Evolutionary conservation across 805 yeast species (phyloP), one percentile per base, ranked within the genome.

Genomic region (Kluyveromyces starmeri): DNA sequence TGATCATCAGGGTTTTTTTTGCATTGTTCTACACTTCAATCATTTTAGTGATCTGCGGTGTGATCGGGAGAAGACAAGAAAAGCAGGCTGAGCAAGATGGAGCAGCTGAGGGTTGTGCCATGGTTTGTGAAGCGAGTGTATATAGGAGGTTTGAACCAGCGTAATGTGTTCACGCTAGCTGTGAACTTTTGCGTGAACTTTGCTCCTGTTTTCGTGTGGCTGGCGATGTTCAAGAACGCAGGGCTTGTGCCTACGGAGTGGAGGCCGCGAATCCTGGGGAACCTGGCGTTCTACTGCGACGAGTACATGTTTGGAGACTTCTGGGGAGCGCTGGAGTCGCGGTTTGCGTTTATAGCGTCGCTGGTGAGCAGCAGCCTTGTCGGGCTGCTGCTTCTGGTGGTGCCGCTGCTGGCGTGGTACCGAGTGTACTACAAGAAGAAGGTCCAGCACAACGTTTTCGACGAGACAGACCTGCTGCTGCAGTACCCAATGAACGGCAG

Each of bases 191-290:
- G 54, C 27, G 39, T 65, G 28, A 73, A 72, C 49, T 76, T 77
- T 50, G 50, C 64, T 2, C 75, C 75, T 0, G 68, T 76, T 3
- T 58, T 71, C 24, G 44, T 66, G 14, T 76, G 83, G 83, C 55
- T 77, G 27, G 37, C 54, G 25, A 66, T 73, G 15, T 77, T 76
- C 58, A 70, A 74, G 50, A 66, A 75, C 46, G 82, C 83, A 1
- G 75, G 74, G 2, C 25, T 61, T 2, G 73, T 73, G 25, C 83
- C 85, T 7, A 64, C 59, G 18, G 56, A 55, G 4, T 61, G 67
- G 43, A 60, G 83, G 39, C 84, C 83, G 0, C 37, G 46, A 8
- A 72, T 75, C 41, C 67, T 68, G 46, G 73, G 71, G 29, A 61
- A 67, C 62, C 33, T 43, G 58, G 43, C 84, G 64, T 56, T 60